These are phyloP conservation scores for Avena sativa DNA, from an alignment of 176 grass and related monocot genomes.

Conservation along the genomic window DNA sequence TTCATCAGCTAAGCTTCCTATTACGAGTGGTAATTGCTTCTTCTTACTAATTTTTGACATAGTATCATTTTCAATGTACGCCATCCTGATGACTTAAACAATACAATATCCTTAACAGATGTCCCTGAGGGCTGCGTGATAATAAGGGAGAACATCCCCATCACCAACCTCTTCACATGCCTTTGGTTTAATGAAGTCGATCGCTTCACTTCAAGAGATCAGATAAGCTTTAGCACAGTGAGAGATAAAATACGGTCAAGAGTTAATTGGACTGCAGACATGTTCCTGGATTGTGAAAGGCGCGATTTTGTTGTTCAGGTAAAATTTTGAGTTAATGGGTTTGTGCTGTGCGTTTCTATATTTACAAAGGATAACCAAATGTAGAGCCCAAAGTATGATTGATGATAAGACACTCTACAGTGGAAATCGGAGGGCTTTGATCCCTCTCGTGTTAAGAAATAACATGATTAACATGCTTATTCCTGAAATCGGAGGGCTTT, in stretches of 20 bases:
- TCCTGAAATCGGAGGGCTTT: background rate
- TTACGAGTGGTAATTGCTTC: conserved; percentile 78
- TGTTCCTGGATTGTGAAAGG: conserved; percentile 98
- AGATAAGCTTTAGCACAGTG: conserved; percentile 94
- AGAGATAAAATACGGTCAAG: conserved; percentile 83
- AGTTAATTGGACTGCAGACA: conserved; percentile 85
- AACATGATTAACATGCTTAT: conserved; percentile 3
- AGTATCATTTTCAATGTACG: background rate
- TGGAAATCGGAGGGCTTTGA: background rate
- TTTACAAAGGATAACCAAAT: background rate
- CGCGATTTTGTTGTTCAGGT: conserved; percentile 98
- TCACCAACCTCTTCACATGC: conserved; percentile 94
- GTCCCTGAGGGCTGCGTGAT: conserved; percentile 99
- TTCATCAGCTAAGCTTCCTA: conserved; percentile 89
- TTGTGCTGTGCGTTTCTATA: background rate
- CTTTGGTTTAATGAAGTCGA: conserved; percentile 99
- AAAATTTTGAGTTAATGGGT: conserved; percentile 21
- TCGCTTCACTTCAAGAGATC: conserved; percentile 87
- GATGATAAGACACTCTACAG: background rate
- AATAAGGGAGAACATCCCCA: conserved; percentile 84
- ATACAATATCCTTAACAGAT: conserved; percentile 56
- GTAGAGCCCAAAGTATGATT: background rate
- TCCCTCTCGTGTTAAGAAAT: background rate
- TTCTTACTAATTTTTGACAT: background rate
- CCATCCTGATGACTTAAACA: background rate